Percentiles rank a stretch among this genome's conserved stretches.
phyloP scores from a whole-genome alignment of 2,329 filamentous ascomycete species.

The Colletotrichum tropicicola region DNA sequence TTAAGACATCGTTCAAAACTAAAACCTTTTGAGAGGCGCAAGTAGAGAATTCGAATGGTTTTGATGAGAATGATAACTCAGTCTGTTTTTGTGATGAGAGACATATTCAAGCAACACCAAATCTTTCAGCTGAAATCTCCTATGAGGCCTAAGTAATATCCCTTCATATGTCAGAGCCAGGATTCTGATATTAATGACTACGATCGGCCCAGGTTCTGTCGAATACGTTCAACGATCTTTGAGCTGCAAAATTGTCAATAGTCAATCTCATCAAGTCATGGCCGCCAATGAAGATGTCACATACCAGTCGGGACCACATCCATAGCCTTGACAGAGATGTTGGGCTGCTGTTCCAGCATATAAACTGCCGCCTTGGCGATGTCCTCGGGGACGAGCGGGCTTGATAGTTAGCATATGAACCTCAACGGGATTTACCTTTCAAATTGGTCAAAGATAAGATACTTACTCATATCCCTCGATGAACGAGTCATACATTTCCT shows the following conservation, averaged over 20 bases:
- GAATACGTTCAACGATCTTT: constrained; percentile 41
- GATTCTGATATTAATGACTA: neutral
- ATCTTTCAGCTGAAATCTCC: neutral
- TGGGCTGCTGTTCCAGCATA: constrained; percentile 50
- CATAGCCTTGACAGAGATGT: constrained; percentile 50
- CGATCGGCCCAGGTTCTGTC: constrained; percentile 40
- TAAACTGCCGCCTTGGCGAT: constrained; percentile 51
- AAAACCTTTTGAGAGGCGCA: neutral
- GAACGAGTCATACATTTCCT: constrained; percentile 50
- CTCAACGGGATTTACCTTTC: neutral
- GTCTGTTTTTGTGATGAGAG: neutral
- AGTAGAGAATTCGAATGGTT: neutral
- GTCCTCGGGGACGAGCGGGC: constrained; percentile 50
- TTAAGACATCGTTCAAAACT: neutral
- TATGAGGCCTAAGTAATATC: neutral
- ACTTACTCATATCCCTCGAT: constrained; percentile 50
- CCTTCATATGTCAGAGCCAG: no score
- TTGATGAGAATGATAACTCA: neutral
- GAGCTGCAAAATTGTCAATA: constrained; percentile 23
- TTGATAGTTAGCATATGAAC: neutral
- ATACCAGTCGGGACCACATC: constrained; percentile 52
- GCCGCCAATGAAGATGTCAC: neutral
- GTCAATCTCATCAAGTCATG: neutral
- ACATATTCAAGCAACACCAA: neutral
- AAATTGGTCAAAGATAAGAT: neutral